These are phyloP conservation scores for Phoma sp. DNA, from an alignment of 2,329 filamentous ascomycete genomes.

Conservation along the genomic window DNA sequence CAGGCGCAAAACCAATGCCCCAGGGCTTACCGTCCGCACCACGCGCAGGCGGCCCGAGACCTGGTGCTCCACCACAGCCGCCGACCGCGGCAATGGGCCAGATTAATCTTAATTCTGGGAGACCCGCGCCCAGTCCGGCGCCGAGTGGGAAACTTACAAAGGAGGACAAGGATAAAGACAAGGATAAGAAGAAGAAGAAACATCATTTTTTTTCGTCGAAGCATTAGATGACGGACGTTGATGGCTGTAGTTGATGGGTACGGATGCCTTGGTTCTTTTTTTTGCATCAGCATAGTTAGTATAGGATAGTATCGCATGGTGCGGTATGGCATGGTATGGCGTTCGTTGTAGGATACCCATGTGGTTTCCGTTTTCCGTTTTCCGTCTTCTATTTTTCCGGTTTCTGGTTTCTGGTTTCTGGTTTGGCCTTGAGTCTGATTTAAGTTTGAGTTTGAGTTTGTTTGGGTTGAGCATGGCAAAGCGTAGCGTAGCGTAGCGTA, in stretches of 20 bases:
- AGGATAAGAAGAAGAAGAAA: slow-evolving; percentile 62
- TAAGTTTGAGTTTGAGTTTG: too few relatives aligned
- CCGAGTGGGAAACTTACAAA: slow-evolving; percentile 30
- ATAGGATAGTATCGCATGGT: too few relatives aligned
- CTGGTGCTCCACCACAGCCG: slow-evolving; percentile 36
- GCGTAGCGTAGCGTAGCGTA: too few relatives aligned
- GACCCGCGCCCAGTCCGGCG: slow-evolving; percentile 22
- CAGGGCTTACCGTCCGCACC: slow-evolving; percentile 42
- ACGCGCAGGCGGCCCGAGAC: slow-evolving; percentile 22
- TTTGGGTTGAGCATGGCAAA: too few relatives aligned
- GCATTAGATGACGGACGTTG: slow-evolving; percentile 27
- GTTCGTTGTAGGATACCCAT: too few relatives aligned
- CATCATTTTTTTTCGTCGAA: slow-evolving; percentile 61
- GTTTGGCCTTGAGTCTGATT: too few relatives aligned
- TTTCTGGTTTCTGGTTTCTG: too few relatives aligned
- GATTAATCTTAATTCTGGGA: slow-evolving; percentile 42
- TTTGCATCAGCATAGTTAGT: too few relatives aligned
- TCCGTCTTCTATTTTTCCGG: too few relatives aligned
- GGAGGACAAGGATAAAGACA: slow-evolving; percentile 36
- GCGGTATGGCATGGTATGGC: too few relatives aligned
- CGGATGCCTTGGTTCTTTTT: too few relatives aligned
- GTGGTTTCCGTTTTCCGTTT: too few relatives aligned
- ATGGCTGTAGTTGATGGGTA: neutral
- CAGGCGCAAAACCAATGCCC: slow-evolving; percentile 49
- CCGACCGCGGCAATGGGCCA: slow-evolving; percentile 44